These are phyloP conservation scores for Calvatia gigantea DNA, from an alignment of 768 basidiomycete species.

Conservation along the genomic window DNA sequence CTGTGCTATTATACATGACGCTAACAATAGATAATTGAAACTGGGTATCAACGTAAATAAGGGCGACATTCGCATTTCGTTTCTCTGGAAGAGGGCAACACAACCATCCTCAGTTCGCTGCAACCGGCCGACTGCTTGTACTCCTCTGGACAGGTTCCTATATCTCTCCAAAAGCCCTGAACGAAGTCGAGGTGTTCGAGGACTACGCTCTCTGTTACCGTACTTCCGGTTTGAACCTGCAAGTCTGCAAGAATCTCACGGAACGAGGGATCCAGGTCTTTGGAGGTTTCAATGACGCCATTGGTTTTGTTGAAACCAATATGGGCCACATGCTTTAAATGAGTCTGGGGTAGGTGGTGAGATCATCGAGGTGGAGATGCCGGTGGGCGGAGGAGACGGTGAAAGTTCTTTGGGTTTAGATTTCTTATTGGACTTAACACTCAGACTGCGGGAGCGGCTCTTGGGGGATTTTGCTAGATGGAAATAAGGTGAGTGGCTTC, in stretches of 20 bases:
- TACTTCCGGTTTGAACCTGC: slow-evolving; percentile 21
- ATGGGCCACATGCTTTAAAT: slow-evolving; percentile 65
- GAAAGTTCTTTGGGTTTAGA: slow-evolving; percentile 10
- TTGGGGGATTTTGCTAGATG: slow-evolving; percentile 12
- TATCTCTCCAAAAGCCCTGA: slow-evolving; percentile 30
- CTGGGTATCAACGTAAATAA: not conserved
- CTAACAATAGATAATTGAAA: not conserved
- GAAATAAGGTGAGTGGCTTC: slow-evolving; percentile 4
- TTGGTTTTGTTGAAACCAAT: slow-evolving; percentile 48
- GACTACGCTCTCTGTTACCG: slow-evolving; percentile 22
- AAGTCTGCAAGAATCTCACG: slow-evolving; percentile 35
- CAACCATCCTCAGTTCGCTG: slow-evolving; percentile 10
- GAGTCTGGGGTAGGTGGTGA: slow-evolving; percentile 57
- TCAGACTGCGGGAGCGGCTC: slow-evolving; percentile 22
- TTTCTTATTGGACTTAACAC: slow-evolving; percentile 27
- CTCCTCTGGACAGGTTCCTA: slow-evolving; percentile 21
- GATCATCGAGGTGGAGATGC: slow-evolving; percentile 42
- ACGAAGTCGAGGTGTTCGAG: slow-evolving; percentile 27
- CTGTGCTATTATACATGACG: not conserved
- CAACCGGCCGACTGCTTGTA: slow-evolving; percentile 12
- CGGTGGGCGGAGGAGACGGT: slow-evolving; percentile 18
- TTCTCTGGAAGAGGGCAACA: not conserved
- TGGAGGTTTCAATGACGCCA: slow-evolving; percentile 50
- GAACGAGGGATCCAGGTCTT: slow-evolving; percentile 54
- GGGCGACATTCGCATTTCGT: not conserved